Conservation (phyloP, 2,329 filamentous ascomycete species). For the Exserohilum turcica region DNA sequence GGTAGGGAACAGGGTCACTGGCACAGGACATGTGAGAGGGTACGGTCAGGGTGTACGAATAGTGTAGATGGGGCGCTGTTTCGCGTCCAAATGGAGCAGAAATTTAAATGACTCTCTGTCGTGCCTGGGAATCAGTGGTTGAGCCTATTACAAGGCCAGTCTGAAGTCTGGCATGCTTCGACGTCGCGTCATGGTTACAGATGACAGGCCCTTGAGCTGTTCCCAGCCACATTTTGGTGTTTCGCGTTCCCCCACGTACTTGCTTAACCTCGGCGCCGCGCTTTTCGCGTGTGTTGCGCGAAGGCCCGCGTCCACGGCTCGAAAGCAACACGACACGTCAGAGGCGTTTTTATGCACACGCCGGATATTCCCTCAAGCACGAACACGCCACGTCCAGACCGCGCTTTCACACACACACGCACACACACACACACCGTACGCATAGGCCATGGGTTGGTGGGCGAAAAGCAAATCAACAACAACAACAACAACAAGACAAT, state of each 20-base stretch:
- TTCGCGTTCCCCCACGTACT: background rate
- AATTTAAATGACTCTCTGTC: slow-evolving; percentile 2
- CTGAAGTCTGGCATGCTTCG: too few species aligned
- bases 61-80: slow-evolving; percentile 22
- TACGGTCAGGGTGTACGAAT: slow-evolving; percentile 30
- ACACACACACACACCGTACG: too few species aligned
- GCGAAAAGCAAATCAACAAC: too few species aligned
- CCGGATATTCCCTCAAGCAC: slow-evolving; percentile 7
- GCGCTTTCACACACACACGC: too few species aligned
- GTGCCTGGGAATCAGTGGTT: too few species aligned
- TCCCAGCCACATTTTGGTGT: slow-evolving; percentile 9
- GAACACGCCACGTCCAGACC: slow-evolving; percentile 10
- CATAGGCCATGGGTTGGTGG: background rate
- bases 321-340: slow-evolving; percentile 15
- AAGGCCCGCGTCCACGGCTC: background rate
- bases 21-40: slow-evolving; percentile 12
- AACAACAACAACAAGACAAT: too few species aligned
- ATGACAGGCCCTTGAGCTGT: background rate
- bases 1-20: slow-evolving; percentile 11
- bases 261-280: background rate
- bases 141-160: too few species aligned
- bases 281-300: background rate
- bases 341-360: slow-evolving; percentile 1
- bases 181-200: background rate
- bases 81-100: slow-evolving; percentile 28